These are phyloP conservation scores for Teunomyces aglyptinius DNA, from an alignment of 805 yeast genomes.

Conservation along the genomic window DNA sequence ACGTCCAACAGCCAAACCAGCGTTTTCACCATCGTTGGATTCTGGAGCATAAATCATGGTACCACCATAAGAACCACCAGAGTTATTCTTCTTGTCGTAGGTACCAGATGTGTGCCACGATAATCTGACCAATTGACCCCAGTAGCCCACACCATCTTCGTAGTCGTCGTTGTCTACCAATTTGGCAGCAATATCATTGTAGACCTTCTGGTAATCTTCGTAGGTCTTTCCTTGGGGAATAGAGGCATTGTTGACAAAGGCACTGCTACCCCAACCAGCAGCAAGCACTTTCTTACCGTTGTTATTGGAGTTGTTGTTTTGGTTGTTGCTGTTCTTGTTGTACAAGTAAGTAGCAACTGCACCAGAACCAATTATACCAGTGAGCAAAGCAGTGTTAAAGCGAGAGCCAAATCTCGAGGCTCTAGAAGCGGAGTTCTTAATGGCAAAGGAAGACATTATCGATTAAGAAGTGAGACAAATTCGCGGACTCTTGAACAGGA, in stretches of 20 bases:
- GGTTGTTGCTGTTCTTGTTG: conserved; percentile 14
- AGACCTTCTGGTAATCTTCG: conserved; percentile 63
- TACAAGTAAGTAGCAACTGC: conserved; percentile 19
- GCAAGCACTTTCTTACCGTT: conserved; percentile 12
- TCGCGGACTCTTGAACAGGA: not conserved
- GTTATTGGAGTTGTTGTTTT: conserved; percentile 5
- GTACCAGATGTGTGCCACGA: conserved; percentile 42
- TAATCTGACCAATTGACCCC: conserved; percentile 36
- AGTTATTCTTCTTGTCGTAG: conserved; percentile 21
- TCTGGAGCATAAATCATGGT: conserved; percentile 45
- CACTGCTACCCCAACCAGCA: conserved; percentile 24
- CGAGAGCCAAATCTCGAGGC: not conserved
- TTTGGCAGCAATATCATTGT: conserved; percentile 64
- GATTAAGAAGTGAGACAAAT: no score
- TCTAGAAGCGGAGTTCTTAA: conserved; percentile 4
- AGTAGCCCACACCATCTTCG: conserved; percentile 38
- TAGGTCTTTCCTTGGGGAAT: conserved; percentile 35
- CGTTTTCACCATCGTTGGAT: conserved; percentile 51
- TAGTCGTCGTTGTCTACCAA: conserved; percentile 17
- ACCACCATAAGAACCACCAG: conserved; percentile 40
- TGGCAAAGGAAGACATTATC: conserved; percentile 4
- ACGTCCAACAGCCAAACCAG: conserved; percentile 54
- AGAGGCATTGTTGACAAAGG: conserved; percentile 27
- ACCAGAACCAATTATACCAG: conserved; percentile 25
- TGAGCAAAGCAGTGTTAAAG: conserved; percentile 10